Evolutionary conservation across 495 filamentous ascomycete species (phyloP).

Genomic region (Podospora fimiseda): DNA sequence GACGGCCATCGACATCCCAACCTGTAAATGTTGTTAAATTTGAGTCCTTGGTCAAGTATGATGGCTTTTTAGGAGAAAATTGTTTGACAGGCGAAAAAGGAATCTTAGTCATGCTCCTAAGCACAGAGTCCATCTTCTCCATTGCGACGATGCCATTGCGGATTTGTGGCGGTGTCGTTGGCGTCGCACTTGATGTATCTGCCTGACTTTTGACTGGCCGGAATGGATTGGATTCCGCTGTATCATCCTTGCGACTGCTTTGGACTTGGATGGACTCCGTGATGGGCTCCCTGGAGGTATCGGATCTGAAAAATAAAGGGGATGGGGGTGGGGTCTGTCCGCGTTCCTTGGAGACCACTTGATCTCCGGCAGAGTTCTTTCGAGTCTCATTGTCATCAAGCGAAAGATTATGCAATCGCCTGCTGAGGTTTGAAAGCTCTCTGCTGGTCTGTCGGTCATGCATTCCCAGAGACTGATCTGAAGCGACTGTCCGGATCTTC

Average conservation of each 20-base stretch:
- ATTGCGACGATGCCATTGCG: conserved; percentile 6
- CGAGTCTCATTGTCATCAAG: conserved; percentile 17
- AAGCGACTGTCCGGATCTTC: conserved; percentile 23
- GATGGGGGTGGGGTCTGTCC: conserved; percentile 7
- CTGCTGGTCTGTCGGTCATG: conserved; percentile 13
- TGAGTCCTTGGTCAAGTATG: conserved; percentile 68
- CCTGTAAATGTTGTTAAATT: conserved; percentile 53
- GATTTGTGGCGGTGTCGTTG: conserved; percentile 14
- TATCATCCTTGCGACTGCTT: conserved; percentile 8
- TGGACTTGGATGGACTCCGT: conserved; percentile 4
- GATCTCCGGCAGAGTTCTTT: conserved; percentile 19
- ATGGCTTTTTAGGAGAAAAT: conserved; percentile 35
- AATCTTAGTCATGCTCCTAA: conserved; percentile 15
- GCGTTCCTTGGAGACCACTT: conserved; percentile 32
- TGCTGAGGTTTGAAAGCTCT: conserved; percentile 22
- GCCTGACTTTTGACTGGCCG: conserved; percentile 9
- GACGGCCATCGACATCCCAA: conserved; percentile 63
- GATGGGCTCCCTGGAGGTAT: conserved; percentile 10
- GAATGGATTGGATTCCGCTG: conserved; percentile 6
- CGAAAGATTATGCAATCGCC: conserved; percentile 24
- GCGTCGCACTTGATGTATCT: neutral
- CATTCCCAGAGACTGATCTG: conserved; percentile 21
- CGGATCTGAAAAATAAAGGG: conserved; percentile 11
- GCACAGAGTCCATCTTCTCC: conserved; percentile 12
- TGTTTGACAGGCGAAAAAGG: conserved; percentile 20